Evolutionary conservation across 306 rosid species (phyloP).

Genomic region (Quercus wislizeni): DNA sequence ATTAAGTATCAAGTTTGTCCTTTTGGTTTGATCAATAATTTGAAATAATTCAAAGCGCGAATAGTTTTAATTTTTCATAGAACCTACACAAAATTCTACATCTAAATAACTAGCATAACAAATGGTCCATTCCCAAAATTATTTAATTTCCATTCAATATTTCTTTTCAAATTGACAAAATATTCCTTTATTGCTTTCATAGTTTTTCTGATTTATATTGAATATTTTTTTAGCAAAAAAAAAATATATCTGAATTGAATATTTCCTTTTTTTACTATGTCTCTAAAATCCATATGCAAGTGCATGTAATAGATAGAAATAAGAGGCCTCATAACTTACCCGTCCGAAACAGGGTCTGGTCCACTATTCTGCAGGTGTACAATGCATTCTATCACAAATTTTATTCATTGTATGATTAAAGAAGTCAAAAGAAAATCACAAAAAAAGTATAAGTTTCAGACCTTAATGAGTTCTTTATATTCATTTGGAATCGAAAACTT

Average conservation of each 20-base stretch:
- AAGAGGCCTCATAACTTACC: slow-evolving; percentile 44
- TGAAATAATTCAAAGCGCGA: neutral
- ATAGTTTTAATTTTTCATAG: neutral
- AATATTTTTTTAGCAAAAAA: too few species aligned
- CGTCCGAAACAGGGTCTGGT: slow-evolving; percentile 72
- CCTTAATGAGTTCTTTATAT: slow-evolving; percentile 69
- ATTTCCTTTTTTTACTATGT: neutral
- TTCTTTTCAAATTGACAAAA: neutral
- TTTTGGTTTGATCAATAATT: neutral
- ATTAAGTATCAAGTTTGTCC: neutral
- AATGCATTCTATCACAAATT: neutral
- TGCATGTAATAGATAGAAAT: neutral
- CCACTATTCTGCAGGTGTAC: slow-evolving; percentile 48
- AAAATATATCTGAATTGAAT: neutral
- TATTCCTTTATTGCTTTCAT: neutral
- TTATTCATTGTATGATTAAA: neutral
- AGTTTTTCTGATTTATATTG: neutral
- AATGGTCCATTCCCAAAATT: neutral
- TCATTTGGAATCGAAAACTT: slow-evolving; percentile 66
- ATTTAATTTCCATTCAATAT: neutral
- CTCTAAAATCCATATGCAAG: slow-evolving; percentile 10
- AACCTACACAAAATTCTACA: neutral
- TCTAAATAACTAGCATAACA: neutral
- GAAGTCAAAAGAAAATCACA: neutral
- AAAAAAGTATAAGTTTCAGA: slow-evolving; percentile 21